Base-by-base conservation (phyloP, 768 basidiomycete genomes). In the Serendipita indica region DNA sequence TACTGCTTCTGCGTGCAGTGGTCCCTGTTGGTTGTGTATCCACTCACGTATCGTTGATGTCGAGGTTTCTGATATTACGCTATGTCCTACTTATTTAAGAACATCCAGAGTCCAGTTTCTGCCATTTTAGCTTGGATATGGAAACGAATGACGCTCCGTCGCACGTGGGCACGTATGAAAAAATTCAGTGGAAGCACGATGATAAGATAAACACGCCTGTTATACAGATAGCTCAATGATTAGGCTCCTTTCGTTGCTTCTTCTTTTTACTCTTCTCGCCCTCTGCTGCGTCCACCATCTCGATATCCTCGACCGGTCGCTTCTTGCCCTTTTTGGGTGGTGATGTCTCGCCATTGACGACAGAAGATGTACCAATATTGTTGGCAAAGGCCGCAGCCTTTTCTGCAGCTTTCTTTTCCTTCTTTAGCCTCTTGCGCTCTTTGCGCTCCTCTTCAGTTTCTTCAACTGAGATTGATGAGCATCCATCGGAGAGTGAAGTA, bases 341-440 rank as follows among this genome's bases (percentile, higher is more conserved):
- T 35, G 32, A 52, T 58, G 49, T 60, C 58, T 22, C 49, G 39
- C 20, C 43, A 49, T 33, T 62, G 45, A 20, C 60, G 49, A 39
- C n/a, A 10, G 49, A 16, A 27, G 49, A 54, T 30, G 49, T 54
- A 20, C 57, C 39, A 57, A 30, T 25, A 56, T 61, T 62, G 34
- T 74, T 75, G 2, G 69, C 72, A 13, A 66, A 73, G 39, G 75
- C 76, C 20, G 77, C 75, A 35, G 79, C 79, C 69, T 89, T 89
- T 67, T 83, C 84, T 14, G 84, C 88, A 61, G 69, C 57, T 68
- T 87, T 88, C 63, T 75, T 74, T 1, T 83, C 85, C 72, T 83
- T 83, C 71, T 82, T 89, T 67, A 74, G 77, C 33, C 83, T 86
- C 71, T 89, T 91, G 60, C 80, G 79, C 69, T 91, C 86, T 62